These are phyloP conservation scores for Erysimum pusillum DNA, from an alignment of 441 rosid genomes.

Conservation along the genomic window DNA sequence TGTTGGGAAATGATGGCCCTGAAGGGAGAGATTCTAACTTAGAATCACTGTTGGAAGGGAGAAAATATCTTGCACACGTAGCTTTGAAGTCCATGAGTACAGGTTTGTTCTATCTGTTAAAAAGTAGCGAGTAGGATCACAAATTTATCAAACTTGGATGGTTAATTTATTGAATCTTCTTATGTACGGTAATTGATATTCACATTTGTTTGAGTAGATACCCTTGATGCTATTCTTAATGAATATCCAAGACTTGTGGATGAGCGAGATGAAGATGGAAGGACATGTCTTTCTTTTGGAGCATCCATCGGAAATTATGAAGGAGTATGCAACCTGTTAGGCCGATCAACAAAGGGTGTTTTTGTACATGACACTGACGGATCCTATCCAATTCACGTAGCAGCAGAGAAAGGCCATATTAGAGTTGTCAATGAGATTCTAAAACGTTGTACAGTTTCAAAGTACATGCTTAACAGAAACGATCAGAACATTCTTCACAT, in stretches of 20 bases:
- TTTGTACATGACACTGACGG: slow-evolving; percentile 30
- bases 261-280: slow-evolving; percentile 17
- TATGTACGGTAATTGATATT: background rate
- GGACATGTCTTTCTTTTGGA: slow-evolving; percentile 32
- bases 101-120: too few relatives aligned
- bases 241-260: background rate
- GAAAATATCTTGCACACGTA: background rate
- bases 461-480: background rate
- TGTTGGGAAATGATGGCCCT: slow-evolving; percentile 5
- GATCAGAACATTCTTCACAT: slow-evolving; percentile 38
- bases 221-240: slow-evolving; percentile 1
- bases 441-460: slow-evolving; percentile 14
- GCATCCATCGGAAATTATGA: slow-evolving; percentile 3
- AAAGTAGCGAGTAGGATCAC: too few relatives aligned
- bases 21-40: too few relatives aligned
- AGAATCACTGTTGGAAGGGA: background rate
- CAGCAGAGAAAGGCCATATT: background rate
- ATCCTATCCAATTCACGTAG: slow-evolving; percentile 36
- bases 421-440: background rate
- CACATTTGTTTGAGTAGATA: background rate
- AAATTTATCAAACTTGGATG: too few relatives aligned
- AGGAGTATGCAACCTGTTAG: slow-evolving; percentile 24
- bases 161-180: background rate
- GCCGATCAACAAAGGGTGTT: background rate
- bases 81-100: background rate